These are phyloP conservation scores for Durotheca rogersii DNA, from an alignment of 495 filamentous ascomycete genomes.

Conservation along the genomic window DNA sequence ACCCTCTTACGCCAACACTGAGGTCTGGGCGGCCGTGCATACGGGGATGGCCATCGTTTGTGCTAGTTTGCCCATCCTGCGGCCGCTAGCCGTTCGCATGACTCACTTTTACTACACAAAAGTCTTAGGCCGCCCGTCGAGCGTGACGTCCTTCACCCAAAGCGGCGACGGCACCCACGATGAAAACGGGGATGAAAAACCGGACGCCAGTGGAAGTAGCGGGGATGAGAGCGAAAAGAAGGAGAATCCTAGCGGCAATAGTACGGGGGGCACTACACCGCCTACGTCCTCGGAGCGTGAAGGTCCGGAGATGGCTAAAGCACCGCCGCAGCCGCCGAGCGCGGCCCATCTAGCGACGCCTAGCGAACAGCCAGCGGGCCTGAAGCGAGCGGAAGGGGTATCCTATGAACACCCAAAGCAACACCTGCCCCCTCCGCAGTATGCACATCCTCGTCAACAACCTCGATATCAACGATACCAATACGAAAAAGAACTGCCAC, in stretches of 20 bases:
- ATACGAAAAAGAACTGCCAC: too few species aligned
- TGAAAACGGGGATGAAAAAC: too few species aligned
- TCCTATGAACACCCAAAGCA: too few species aligned
- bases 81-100: conserved; percentile 9
- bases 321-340: neutral
- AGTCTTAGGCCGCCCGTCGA: conserved; percentile 1
- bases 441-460: too few species aligned
- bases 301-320: neutral
- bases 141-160: neutral
- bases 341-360: neutral
- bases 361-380: neutral
- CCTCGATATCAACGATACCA: too few species aligned
- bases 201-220: neutral
- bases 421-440: too few species aligned
- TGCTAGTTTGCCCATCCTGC: conserved; percentile 19
- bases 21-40: conserved; percentile 17
- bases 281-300: too few species aligned
- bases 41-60: conserved; percentile 15
- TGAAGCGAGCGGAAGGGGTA: too few species aligned
- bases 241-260: neutral
- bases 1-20: conserved; percentile 10
- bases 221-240: neutral
- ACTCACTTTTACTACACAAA: conserved; percentile 6
- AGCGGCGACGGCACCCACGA: too few species aligned
- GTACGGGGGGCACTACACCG: too few species aligned